Base-by-base conservation (phyloP, 306 rosid species). In the Sicyos baderoa region DNA sequence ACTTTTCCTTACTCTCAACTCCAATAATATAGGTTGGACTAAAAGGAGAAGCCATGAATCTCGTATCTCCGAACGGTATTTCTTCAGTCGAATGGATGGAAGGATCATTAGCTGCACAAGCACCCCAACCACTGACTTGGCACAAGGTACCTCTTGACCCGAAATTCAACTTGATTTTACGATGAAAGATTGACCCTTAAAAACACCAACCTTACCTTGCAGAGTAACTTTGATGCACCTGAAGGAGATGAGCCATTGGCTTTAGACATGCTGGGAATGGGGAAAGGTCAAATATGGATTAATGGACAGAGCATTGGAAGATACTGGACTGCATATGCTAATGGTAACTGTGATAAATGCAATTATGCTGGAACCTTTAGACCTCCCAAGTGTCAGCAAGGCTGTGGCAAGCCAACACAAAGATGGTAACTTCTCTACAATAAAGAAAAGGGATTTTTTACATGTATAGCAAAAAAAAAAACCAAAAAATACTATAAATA, bases 281-380 rank as follows among this genome's bases (percentile, higher is more conserved):
- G 99, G 21, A 94, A 94, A 82, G 99, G 99, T 66, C 99, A 94
- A 81, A 82, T 94, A 83, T 94, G 99, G 99, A 90, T 94, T 42
- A 94, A 94, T 55, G 97, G 96, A 18, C 78, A 82, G 81, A 88
- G 91, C 63, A 86, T 94, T 71, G 99, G 97, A 68, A 86, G 99
- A 83, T 90, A 94, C 81, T 94, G 99, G 99, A 94, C 96, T 25
- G 94, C 90, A 37, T 78, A 50, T 45, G 96, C 97, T 54, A 74
- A 72, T 61, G 96, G 99, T 70, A 73, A 84, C 71, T 94, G 99
- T 87, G 75, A 80, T 1, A 84, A 59, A 40, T 94, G 99, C 86
- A 77, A 55, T 76, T 94, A 94, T 71, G 84, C 87, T 0, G 96
- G 99, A 40, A 68, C 82, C 32, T 94, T 78, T 75, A 83, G 88